A percentile compares a stretch with the other conserved stretches of the same genome.
Conservation (phyloP, 257 asterid genomes). For the Ballota nigra region DNA sequence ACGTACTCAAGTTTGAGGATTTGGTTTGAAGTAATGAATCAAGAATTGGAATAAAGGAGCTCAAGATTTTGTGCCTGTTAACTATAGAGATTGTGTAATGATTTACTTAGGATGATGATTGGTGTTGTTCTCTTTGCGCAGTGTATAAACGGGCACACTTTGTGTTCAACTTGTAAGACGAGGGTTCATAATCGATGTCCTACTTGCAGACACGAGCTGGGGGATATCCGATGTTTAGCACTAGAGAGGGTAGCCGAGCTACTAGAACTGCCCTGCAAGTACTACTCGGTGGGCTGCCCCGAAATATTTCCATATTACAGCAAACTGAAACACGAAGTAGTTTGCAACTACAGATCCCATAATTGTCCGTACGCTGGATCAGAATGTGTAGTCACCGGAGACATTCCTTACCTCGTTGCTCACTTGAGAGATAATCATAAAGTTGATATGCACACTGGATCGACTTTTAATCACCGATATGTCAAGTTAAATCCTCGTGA, state of each 20-base stretch:
- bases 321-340: conserved; percentile 70
- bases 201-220: conserved; percentile 81
- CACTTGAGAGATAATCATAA: conserved; percentile 81
- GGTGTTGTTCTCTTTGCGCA: conserved; percentile 11
- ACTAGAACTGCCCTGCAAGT: conserved; percentile 75
- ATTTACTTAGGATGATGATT: not conserved
- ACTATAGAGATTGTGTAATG: not conserved
- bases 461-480: conserved; percentile 78
- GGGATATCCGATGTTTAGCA: conserved; percentile 78
- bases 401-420: conserved; percentile 68
- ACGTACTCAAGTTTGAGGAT: too few species aligned
- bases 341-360: conserved; percentile 70
- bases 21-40: not conserved
- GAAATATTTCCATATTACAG: conserved; percentile 81
- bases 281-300: conserved; percentile 64
- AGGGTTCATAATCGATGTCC: conserved; percentile 79
- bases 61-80: too few species aligned
- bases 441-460: conserved; percentile 91
- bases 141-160: conserved; percentile 40
- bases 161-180: conserved; percentile 60
- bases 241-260: conserved; percentile 78
- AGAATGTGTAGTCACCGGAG: conserved; percentile 66
- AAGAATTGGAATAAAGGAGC: not conserved
- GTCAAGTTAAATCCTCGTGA: conserved; percentile 84
- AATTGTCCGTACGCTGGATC: conserved; percentile 85